Conservation (phyloP, 257 asterid species). For the Gentiana straminea region DNA sequence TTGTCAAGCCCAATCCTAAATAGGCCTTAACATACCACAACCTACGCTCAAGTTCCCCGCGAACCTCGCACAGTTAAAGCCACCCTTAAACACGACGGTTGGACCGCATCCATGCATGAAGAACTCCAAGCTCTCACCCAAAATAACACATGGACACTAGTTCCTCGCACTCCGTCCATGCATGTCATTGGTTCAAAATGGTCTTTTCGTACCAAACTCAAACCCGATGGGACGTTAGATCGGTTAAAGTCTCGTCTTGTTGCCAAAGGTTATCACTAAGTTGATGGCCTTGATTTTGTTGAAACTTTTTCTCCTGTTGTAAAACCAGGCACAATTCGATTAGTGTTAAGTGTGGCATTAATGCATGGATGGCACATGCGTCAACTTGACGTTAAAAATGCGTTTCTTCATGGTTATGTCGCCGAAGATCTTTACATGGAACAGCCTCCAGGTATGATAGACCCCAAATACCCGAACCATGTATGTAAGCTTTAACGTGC, state of each 20-base stretch:
- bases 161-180: not conserved
- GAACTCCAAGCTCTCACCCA: too few species aligned
- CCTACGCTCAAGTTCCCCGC: too few species aligned
- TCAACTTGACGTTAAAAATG: not conserved
- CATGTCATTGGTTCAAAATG: not conserved
- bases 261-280: constrained; percentile 2
- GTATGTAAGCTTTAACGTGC: too few species aligned
- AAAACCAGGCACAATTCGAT: not conserved
- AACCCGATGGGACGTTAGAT: not conserved
- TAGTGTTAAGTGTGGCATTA: not conserved
- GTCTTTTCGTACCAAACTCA: not conserved
- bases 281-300: not conserved
- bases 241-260: not conserved
- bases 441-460: not conserved
- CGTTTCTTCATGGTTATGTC: not conserved
- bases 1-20: too few species aligned
- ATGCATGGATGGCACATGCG: not conserved
- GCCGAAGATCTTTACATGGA: not conserved
- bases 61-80: too few species aligned
- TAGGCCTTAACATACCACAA: too few species aligned
- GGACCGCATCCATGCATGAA: too few species aligned
- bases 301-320: constrained; percentile 1
- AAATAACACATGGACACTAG: not conserved
- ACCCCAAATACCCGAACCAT: not conserved
- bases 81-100: too few species aligned